These are phyloP conservation scores for Aureobasidium subglaciale DNA, from an alignment of 2,329 filamentous ascomycete genomes.

Conservation along the genomic window DNA sequence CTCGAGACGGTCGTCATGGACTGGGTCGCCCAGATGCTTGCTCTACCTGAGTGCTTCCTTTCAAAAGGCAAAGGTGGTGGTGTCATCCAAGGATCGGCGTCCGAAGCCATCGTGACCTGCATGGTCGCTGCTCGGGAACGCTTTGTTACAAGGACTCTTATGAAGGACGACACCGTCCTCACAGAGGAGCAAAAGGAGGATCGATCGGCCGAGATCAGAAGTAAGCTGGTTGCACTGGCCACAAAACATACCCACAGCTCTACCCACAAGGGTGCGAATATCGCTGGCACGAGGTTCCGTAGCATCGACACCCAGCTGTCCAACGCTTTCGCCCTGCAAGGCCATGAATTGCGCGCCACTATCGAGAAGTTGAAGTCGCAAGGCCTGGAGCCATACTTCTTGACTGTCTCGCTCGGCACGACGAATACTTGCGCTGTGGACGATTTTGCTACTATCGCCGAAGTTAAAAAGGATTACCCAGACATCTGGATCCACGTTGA, in stretches of 20 bases:
- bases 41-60: conserved; percentile 64
- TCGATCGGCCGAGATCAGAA: conserved; percentile 57
- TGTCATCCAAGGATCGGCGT: conserved; percentile 89
- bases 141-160: conserved; percentile 57
- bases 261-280: conserved; percentile 78
- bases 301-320: conserved; percentile 56
- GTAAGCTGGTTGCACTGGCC: conserved; percentile 70
- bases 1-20: conserved; percentile 89
- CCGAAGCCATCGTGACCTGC: conserved; percentile 77
- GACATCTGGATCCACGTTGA: conserved; percentile 88
- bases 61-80: conserved; percentile 74
- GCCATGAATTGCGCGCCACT: conserved; percentile 50
- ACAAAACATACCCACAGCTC: conserved; percentile 75
- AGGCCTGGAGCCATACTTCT: conserved; percentile 76
- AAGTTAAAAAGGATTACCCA: conserved; percentile 46
- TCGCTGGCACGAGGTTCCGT: conserved; percentile 76
- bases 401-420: conserved; percentile 77
- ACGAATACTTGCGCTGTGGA: conserved; percentile 86
- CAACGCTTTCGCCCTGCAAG: conserved; percentile 65
- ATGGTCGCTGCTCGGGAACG: conserved; percentile 83
- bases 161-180: conserved; percentile 36
- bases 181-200: conserved; percentile 57
- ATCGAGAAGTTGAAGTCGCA: conserved; percentile 59
- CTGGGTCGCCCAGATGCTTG: conserved; percentile 75
- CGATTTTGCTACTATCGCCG: conserved; percentile 64